A percentile compares a stretch with the other conserved stretches of the same genome.
Evolutionary conservation across 2,329 filamentous ascomycete species (phyloP).

Genomic region (Ambrosiella xylebori): DNA sequence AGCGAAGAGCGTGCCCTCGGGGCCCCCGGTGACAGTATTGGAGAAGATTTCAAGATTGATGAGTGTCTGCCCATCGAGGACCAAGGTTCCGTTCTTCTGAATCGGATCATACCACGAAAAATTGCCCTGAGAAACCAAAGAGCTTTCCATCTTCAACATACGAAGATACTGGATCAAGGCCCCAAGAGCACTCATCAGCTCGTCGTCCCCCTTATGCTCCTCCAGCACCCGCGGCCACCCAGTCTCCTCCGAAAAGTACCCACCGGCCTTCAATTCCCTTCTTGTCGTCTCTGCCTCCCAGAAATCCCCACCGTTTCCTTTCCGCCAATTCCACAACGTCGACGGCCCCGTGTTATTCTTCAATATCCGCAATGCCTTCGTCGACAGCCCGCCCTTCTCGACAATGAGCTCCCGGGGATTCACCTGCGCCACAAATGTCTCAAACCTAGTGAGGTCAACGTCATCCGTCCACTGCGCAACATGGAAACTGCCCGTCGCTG

Average conservation of each 20-base stretch:
- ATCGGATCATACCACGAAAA: conserved; percentile 90
- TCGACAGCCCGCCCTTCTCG: conserved; percentile 72
- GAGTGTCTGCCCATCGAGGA: conserved; percentile 87
- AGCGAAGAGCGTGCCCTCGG: conserved; percentile 73
- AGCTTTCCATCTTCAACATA: conserved; percentile 73
- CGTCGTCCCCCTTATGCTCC: conserved; percentile 57
- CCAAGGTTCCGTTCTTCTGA: conserved; percentile 70
- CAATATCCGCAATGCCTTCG: conserved; percentile 78
- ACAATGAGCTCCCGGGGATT: conserved; percentile 74
- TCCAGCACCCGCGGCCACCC: conserved; percentile 61
- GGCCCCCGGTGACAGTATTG: conserved; percentile 74
- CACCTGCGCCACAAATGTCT: conserved; percentile 88
- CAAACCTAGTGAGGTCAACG: conserved; percentile 84
- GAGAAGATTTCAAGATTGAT: conserved; percentile 97
- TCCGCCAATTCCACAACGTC: conserved; percentile 89
- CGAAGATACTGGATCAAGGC: conserved; percentile 76
- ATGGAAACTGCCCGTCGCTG: conserved; percentile 87
- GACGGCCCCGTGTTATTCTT: conserved; percentile 91
- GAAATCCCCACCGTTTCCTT: conserved; percentile 63
- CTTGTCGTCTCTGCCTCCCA: conserved; percentile 71
- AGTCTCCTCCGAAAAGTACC: conserved; percentile 57
- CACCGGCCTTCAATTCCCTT: conserved; percentile 61
- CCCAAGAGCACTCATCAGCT: conserved; percentile 80
- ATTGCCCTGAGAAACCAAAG: conserved; percentile 74
- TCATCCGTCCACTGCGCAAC: conserved; percentile 88